Evolutionary conservation across 2,329 filamentous ascomycete genomes (phyloP), one percentile per base, ranked within the genome.

Genomic region (Emmonsia crescens): DNA sequence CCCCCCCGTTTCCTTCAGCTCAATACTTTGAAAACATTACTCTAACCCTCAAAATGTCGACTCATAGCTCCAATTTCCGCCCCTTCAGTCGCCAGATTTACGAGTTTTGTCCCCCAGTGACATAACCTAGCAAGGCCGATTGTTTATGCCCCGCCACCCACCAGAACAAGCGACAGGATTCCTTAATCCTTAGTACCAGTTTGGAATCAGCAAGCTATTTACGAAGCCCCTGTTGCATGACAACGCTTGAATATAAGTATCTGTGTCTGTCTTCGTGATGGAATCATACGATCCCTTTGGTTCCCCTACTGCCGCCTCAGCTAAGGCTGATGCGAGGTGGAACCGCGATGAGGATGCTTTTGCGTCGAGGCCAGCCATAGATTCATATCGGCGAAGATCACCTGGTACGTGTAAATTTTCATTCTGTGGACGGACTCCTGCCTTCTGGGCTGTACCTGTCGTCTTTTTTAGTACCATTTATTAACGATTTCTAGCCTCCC

Each of bases 201-300:
- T 29, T 31, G 16, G 14, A 46, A 24, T 5, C 21, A 33, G 40
- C 38, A 27, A 9, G 19, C n/a, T 27, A n/a, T 21, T n/a, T 44
- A 44, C 24, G 14, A n/a, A 21, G 21, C 55, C 16, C 27, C 14
- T 46, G 5, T 29, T 14, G 38, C 38, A 57, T 44, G 38, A 29
- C 16, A 57, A 31, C n/a, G 9, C 24, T 19, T 54, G 24, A 10
- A 33, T 55, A 29, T 24, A 51, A 52, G 14, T 21, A 6, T 58
- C 61, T 44, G 40, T 27, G n/a, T 57, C 62, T 52, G 44, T 21
- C 31, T 59, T 62, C 59, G 61, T 61, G 40, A 80, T 80, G 78
- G 78, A 79, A 72, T 73, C 78, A 19, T 79, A 78, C 63, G 77
- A 79, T 59, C 68, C 68, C n/a, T 77, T 76, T 63, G 74, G 71